phyloP scores from a whole-genome alignment of 371 early-diverging fungal genomes.

The Blakeslea trispora region DNA sequence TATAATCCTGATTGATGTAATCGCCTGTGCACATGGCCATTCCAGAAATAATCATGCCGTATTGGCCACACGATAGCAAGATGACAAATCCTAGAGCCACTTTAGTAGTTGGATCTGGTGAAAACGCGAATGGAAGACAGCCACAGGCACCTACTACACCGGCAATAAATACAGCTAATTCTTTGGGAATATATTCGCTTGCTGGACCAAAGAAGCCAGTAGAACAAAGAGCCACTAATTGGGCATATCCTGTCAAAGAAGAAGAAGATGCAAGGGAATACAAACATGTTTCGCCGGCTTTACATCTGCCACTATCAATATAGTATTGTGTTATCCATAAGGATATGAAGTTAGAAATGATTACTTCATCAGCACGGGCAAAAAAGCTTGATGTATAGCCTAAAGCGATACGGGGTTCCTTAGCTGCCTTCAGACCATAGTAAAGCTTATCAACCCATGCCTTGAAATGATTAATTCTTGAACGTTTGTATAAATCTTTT shows the following conservation, averaged over 20 bases:
- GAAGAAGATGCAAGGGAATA: conserved; percentile 55
- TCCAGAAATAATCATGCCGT: conserved; percentile 74
- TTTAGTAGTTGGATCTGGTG: conserved; percentile 54
- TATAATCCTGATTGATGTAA: conserved; percentile 51
- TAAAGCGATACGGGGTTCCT: conserved; percentile 62
- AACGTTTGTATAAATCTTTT: conserved; percentile 15
- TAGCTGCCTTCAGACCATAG: conserved; percentile 41
- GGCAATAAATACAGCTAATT: conserved; percentile 52
- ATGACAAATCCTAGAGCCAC: conserved; percentile 54
- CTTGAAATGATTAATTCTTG: conserved; percentile 15
- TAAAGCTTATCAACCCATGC: conserved; percentile 15
- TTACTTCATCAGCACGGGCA: conserved; percentile 77
- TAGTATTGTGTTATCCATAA: conserved; percentile 73
- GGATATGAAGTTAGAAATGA: conserved; percentile 73
- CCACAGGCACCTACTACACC: conserved; percentile 62
- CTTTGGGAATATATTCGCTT: conserved; percentile 47
- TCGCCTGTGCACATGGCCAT: conserved; percentile 65
- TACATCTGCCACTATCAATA: conserved; percentile 57
- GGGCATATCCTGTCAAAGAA: conserved; percentile 68
- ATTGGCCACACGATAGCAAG: conserved; percentile 72
- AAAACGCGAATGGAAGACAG: conserved; percentile 62
- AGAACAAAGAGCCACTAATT: conserved; percentile 68
- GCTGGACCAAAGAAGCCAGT: conserved; percentile 67
- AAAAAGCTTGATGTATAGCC: conserved; percentile 64
- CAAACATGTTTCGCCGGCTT: conserved; percentile 35